These are phyloP conservation scores for Ziziphus jujuba DNA, from an alignment of 306 rosid genomes.

Conservation along the genomic window DNA sequence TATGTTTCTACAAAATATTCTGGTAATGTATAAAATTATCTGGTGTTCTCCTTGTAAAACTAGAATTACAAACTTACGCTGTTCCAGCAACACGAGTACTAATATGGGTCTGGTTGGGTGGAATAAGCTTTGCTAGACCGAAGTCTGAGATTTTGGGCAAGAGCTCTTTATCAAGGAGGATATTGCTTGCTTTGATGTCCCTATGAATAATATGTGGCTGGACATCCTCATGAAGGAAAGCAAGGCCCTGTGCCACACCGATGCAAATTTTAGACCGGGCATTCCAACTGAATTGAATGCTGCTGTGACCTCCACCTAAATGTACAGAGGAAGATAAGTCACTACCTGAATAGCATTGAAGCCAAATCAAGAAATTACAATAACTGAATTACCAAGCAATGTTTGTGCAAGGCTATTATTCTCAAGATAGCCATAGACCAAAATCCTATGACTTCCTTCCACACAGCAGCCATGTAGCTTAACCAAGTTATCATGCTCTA, in stretches of 20 bases:
- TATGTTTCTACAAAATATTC: slow-evolving; percentile 10
- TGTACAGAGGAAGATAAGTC: slow-evolving; percentile 26
- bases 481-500: slow-evolving; percentile 76
- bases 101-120: slow-evolving; percentile 64
- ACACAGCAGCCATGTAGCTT: slow-evolving; percentile 80
- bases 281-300: slow-evolving; percentile 61
- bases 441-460: slow-evolving; percentile 61
- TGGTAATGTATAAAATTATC: too few relatives aligned
- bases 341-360: slow-evolving; percentile 10
- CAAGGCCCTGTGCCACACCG: slow-evolving; percentile 74
- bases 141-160: slow-evolving; percentile 76
- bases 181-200: slow-evolving; percentile 82
- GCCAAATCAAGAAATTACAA: slow-evolving; percentile 15
- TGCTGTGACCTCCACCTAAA: slow-evolving; percentile 51
- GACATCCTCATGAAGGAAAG: slow-evolving; percentile 70
- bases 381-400: slow-evolving; percentile 52
- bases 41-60: too few relatives aligned
- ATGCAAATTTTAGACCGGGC: slow-evolving; percentile 58
- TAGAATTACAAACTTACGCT: slow-evolving; percentile 44
- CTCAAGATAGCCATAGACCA: slow-evolving; percentile 89
- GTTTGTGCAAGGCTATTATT: slow-evolving; percentile 77
- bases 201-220: slow-evolving; percentile 74
- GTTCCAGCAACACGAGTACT: slow-evolving; percentile 88
- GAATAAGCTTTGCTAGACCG: slow-evolving; percentile 83
- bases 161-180: slow-evolving; percentile 61